Evolutionary conservation across 2,329 filamentous ascomycete species (phyloP).

Genomic region (Sporothrix inflata): DNA sequence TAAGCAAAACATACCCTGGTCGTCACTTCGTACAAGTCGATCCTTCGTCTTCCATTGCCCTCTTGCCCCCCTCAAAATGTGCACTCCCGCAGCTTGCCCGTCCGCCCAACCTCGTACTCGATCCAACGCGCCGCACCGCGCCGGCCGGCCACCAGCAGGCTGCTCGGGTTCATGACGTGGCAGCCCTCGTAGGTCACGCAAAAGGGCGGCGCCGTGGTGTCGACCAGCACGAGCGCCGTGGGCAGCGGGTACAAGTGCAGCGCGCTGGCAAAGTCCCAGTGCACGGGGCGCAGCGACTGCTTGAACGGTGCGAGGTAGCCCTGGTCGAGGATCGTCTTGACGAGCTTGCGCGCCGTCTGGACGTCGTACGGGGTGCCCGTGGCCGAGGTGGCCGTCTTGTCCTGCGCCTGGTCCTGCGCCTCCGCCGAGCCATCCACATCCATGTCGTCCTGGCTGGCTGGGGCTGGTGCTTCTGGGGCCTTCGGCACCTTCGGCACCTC

Average conservation of each 20-base stretch:
- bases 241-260: slow-evolving; percentile 88
- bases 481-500: slow-evolving; percentile 32
- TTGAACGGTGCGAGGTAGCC: slow-evolving; percentile 87
- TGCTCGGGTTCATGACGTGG: slow-evolving; percentile 91
- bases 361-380: slow-evolving; percentile 52
- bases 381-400: slow-evolving; percentile 1
- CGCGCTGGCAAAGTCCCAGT: slow-evolving; percentile 83
- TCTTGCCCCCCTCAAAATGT: slow-evolving; percentile 49
- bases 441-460: slow-evolving; percentile 39
- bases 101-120: slow-evolving; percentile 75
- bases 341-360: slow-evolving; percentile 71
- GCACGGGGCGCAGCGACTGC: slow-evolving; percentile 74
- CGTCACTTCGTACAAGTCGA: slow-evolving; percentile 5
- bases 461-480: neutral
- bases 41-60: too few relatives aligned
- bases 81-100: slow-evolving; percentile 66
- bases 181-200: slow-evolving; percentile 92
- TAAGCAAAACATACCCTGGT: slow-evolving; percentile 11
- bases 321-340: slow-evolving; percentile 91
- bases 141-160: slow-evolving; percentile 69
- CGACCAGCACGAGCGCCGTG: slow-evolving; percentile 79
- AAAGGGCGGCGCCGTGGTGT: slow-evolving; percentile 80
- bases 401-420: slow-evolving; percentile 17
- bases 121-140: slow-evolving; percentile 78
- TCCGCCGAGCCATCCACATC: slow-evolving; percentile 45